Evolutionary conservation across 2,329 filamentous ascomycete genomes (phyloP).

Genomic region (Verticillium albo-atrum): DNA sequence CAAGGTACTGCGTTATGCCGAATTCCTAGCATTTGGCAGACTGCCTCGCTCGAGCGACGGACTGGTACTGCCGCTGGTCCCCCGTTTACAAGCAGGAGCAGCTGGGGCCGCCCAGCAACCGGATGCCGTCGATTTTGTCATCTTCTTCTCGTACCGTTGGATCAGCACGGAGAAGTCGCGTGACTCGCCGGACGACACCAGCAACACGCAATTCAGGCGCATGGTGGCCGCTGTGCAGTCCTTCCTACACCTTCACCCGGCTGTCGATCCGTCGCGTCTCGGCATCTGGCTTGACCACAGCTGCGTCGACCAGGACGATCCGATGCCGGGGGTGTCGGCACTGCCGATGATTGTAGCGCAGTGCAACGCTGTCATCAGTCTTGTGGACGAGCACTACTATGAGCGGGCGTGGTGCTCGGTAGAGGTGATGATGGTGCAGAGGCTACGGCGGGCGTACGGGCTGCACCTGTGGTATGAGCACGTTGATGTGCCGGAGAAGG

Average conservation of each 20-base stretch:
- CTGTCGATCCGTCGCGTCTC: constrained; percentile 15
- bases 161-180: constrained; percentile 13
- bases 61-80: neutral
- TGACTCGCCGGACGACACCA: constrained; percentile 21
- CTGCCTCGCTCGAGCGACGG: constrained; percentile 20
- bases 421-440: constrained; percentile 27
- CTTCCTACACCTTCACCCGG: constrained; percentile 19
- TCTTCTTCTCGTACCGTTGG: constrained; percentile 33
- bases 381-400: constrained; percentile 28
- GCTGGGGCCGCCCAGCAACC: neutral
- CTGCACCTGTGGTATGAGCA: constrained; percentile 28
- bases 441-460: constrained; percentile 22
- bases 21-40: constrained; percentile 18
- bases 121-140: constrained; percentile 15
- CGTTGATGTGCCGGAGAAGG: neutral
- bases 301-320: constrained; percentile 30
- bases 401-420: constrained; percentile 32
- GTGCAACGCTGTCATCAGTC: constrained; percentile 33
- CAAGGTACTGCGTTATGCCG: constrained; percentile 20
- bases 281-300: constrained; percentile 28
- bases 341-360: constrained; percentile 32
- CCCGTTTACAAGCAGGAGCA: neutral
- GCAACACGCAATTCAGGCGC: constrained; percentile 24
- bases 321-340: constrained; percentile 23
- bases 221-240: constrained; percentile 23